phyloP scores from a whole-genome alignment of 495 filamentous ascomycete species.

The Aspergillus conjunctus region DNA sequence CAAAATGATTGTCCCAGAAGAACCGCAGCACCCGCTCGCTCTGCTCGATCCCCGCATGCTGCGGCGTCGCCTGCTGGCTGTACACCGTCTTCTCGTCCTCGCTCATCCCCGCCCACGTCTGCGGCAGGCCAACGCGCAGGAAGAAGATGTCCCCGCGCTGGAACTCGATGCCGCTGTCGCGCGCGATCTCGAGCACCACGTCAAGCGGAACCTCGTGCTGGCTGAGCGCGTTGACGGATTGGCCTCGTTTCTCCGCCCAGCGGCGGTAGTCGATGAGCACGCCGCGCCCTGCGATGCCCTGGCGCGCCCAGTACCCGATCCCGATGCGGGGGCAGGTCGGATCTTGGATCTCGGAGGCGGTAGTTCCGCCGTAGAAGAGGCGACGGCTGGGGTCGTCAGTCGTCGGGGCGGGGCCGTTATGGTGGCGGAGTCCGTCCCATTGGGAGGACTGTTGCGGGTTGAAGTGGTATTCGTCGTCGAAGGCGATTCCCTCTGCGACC shows the following conservation, averaged over 20 bases:
- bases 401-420: constrained; percentile 41
- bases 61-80: constrained; percentile 46
- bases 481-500: constrained; percentile 50
- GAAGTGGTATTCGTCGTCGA: constrained; percentile 70
- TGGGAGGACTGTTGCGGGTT: constrained; percentile 78
- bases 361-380: constrained; percentile 58
- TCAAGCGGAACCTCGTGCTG: constrained; percentile 62
- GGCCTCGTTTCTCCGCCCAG: constrained; percentile 50
- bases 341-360: constrained; percentile 54
- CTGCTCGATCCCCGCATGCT: constrained; percentile 63
- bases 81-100: constrained; percentile 40
- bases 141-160: constrained; percentile 68
- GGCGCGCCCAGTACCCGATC: constrained; percentile 49
- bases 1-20: constrained; percentile 71
- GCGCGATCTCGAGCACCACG: constrained; percentile 48
- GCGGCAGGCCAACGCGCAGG: constrained; percentile 66
- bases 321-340: constrained; percentile 54
- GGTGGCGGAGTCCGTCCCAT: constrained; percentile 77
- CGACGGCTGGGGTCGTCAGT: constrained; percentile 37
- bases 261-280: constrained; percentile 57
- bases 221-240: constrained; percentile 57
- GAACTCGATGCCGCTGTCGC: constrained; percentile 62
- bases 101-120: constrained; percentile 45
- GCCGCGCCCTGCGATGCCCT: constrained; percentile 58
- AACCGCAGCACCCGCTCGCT: constrained; percentile 66